phyloP scores from a whole-genome alignment of 257 asterid species.

The Jacaranda mimosifolia region DNA sequence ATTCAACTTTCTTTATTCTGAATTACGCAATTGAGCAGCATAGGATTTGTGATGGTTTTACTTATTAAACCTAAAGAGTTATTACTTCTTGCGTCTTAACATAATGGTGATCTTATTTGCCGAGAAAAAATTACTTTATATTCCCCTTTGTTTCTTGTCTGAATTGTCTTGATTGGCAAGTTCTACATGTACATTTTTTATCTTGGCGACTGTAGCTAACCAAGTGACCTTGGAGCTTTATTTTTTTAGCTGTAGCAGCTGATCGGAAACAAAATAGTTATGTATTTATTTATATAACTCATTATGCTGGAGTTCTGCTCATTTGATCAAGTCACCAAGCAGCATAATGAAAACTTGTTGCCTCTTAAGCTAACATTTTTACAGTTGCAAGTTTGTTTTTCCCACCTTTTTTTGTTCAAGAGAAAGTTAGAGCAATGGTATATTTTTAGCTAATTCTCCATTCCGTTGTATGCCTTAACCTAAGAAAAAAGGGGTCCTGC shows the following conservation, averaged over 20 bases:
- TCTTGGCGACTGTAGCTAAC: neutral
- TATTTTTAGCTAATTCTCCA: no score
- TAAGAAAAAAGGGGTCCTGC: no score
- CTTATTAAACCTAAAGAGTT: neutral
- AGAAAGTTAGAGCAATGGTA: no score
- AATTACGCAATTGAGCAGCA: neutral
- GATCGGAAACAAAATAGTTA: neutral
- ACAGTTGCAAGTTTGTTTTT: no score
- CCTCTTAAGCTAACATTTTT: no score
- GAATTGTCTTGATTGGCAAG: constrained; percentile 5
- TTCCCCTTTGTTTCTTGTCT: neutral
- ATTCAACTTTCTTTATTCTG: neutral
- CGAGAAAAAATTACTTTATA: neutral
- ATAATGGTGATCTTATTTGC: constrained; percentile 1
- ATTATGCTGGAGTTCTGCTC: neutral
- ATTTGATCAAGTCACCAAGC: neutral
- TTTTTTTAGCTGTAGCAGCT: constrained; percentile 1
- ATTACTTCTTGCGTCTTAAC: neutral
- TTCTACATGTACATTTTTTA: neutral
- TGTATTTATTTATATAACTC: neutral
- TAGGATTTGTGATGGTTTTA: neutral
- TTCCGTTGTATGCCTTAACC: no score
- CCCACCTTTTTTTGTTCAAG: no score
- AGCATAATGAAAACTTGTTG: no score
- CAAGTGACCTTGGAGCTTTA: constrained; percentile 15